Evolutionary conservation across 1,284 basidiomycete genomes (phyloP), one percentile per base, ranked within the genome.

Genomic region (Pterulicium gracile): DNA sequence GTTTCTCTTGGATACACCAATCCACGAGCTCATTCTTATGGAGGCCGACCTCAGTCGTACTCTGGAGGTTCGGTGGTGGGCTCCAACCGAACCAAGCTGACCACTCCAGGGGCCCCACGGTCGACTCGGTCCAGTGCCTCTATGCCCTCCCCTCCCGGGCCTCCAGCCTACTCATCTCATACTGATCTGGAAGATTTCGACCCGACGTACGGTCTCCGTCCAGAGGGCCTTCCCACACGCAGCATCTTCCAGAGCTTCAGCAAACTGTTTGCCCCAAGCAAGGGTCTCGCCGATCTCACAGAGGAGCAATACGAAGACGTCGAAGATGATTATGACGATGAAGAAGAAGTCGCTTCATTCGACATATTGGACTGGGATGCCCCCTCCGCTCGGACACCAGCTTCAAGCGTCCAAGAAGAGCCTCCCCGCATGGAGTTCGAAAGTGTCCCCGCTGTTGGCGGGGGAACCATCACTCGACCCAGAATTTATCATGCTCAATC

Each of bases 171-270:
- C 7, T 13, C 19, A 21, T 22, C 42, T 5, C 19, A 19, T 15
- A 5, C 20, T 20, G 90, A 94, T 47, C 75, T 93, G 35, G 93
- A 95, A 63, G 79, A 87, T 51, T 96, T 90, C 62, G 94, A 98
- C 58, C 94, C 93, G 0, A 97, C 94, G 0, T 97, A 98, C 57
- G 94, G 94, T n/a, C 69, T 97, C n/a, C 81, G 94, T 13, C 88
- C 90, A 0, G 91, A 94, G 56, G 85, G 87, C 10, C 70, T 94
- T 3, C 91, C 91, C 0, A 68, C 70, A 1, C 87, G 85, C 60
- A 81, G 79, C 51, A 68, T 75, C 1, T 90, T 88, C 60, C 71
- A 70, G 41, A 72, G 72, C 14, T 88, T 92, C 55, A 75, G 79
- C n/a, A 78, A 70, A 36, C 67, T 91, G 5, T 90, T 87, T 51